These are phyloP conservation scores for Davidsoniella australis DNA, from an alignment of 2,329 filamentous ascomycete species.

Conservation along the genomic window DNA sequence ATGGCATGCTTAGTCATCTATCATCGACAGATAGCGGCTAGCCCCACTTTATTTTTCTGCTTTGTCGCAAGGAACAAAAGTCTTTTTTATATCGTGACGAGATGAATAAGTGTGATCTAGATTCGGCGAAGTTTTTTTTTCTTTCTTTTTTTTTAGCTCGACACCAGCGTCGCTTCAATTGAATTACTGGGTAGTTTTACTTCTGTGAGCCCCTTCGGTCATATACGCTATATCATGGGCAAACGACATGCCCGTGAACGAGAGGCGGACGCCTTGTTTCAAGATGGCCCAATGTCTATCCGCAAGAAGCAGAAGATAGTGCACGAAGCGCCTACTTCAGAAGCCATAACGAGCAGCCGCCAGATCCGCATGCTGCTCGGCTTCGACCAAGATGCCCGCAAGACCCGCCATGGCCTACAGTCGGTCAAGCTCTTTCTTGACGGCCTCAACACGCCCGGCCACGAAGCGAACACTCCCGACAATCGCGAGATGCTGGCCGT, in stretches of 20 bases:
- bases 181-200: neutral
- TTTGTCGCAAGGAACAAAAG: constrained; percentile 8
- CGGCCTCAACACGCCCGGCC: constrained; percentile 35
- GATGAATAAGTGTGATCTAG: neutral
- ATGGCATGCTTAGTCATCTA: constrained; percentile 9
- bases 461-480: constrained; percentile 23
- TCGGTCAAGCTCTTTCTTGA: constrained; percentile 59
- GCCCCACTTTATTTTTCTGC: constrained; percentile 11
- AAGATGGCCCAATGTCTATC: constrained; percentile 11
- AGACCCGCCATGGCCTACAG: constrained; percentile 51
- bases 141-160: neutral
- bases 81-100: constrained; percentile 1
- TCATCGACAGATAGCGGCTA: neutral
- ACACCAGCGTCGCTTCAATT: neutral
- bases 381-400: constrained; percentile 53
- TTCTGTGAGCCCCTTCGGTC: neutral
- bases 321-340: constrained; percentile 39
- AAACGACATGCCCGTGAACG: constrained; percentile 26
- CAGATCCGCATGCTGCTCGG: constrained; percentile 52
- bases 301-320: constrained; percentile 39
- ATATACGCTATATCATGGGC: constrained; percentile 21
- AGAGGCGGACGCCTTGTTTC: constrained; percentile 25
- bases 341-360: constrained; percentile 43
- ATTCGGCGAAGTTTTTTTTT: neutral
- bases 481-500: constrained; percentile 46